Conservation (phyloP, 192 early-diverging fungal genomes). For the Gorgonomyces haynaldii region DNA sequence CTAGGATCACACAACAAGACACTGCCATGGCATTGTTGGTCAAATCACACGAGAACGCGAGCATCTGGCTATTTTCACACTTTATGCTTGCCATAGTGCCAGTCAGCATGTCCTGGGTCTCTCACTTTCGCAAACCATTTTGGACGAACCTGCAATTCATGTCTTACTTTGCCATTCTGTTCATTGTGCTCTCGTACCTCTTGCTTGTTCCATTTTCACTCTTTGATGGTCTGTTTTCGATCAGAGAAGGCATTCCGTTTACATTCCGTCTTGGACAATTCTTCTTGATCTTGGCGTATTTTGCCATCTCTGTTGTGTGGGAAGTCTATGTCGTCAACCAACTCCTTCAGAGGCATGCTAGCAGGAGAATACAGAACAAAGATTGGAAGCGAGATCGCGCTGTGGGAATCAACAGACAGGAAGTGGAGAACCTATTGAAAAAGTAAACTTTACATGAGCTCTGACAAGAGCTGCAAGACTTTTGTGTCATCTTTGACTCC, state of each 20-base stretch:
- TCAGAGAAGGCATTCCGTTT: neutral
- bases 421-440: no score
- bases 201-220: slow-evolving; percentile 9
- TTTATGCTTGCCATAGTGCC: slow-evolving; percentile 22
- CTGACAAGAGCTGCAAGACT: no score
- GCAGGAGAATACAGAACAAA: no score
- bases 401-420: no score
- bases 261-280: neutral
- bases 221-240: neutral
- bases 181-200: slow-evolving; percentile 12
- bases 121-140: slow-evolving; percentile 24
- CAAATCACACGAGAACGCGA: slow-evolving; percentile 31
- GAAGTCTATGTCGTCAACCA: slow-evolving; percentile 3
- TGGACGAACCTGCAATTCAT: slow-evolving; percentile 33
- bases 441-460: no score
- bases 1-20: slow-evolving; percentile 13
- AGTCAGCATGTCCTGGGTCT: slow-evolving; percentile 16
- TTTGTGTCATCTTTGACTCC: no score
- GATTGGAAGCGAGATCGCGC: no score
- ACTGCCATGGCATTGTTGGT: slow-evolving; percentile 14
- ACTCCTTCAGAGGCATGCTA: no score
- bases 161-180: slow-evolving; percentile 9
- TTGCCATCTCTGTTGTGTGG: neutral
- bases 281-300: neutral
- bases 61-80: slow-evolving; percentile 36